phyloP scores from a whole-genome alignment of 2,329 filamentous ascomycete species.

The Penicillium expansum region DNA sequence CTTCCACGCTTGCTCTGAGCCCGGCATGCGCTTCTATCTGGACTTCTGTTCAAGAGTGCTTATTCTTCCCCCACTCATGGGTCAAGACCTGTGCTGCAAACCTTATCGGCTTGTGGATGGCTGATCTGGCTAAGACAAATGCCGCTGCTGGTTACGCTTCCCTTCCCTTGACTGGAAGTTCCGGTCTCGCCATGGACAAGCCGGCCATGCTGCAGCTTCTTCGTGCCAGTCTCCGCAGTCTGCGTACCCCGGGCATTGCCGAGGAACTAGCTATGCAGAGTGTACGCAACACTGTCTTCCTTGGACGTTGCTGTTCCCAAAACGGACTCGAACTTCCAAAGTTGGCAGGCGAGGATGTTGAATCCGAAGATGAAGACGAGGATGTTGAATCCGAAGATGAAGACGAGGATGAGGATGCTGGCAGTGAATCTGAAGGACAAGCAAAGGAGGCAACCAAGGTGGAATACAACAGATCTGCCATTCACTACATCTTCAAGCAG shows the following conservation, averaged over 20 bases:
- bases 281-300: conserved; percentile 77
- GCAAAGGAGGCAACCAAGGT: conserved; percentile 24
- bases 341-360: conserved; percentile 41
- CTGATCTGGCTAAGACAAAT: conserved; percentile 69
- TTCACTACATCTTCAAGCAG: conserved; percentile 75
- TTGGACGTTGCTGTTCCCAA: conserved; percentile 64
- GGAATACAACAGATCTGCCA: conserved; percentile 45
- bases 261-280: conserved; percentile 76
- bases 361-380: conserved; percentile 39
- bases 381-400: conserved; percentile 40
- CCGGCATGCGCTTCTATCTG: conserved; percentile 65
- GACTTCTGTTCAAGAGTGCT: conserved; percentile 63
- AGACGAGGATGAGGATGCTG: conserved; percentile 47
- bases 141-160: conserved; percentile 52
- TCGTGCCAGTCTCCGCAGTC: conserved; percentile 56
- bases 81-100: conserved; percentile 75
- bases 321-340: conserved; percentile 52
- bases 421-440: conserved; percentile 36
- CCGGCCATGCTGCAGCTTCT: conserved; percentile 61
- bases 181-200: conserved; percentile 66
- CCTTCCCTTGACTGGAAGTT: conserved; percentile 65
- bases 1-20: conserved; percentile 63
- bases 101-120: conserved; percentile 73
- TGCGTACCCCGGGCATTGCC: conserved; percentile 64
- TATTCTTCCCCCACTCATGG: conserved; percentile 68